phyloP scores from a whole-genome alignment of 768 basidiomycete genomes.

The Mrakia frigida region DNA sequence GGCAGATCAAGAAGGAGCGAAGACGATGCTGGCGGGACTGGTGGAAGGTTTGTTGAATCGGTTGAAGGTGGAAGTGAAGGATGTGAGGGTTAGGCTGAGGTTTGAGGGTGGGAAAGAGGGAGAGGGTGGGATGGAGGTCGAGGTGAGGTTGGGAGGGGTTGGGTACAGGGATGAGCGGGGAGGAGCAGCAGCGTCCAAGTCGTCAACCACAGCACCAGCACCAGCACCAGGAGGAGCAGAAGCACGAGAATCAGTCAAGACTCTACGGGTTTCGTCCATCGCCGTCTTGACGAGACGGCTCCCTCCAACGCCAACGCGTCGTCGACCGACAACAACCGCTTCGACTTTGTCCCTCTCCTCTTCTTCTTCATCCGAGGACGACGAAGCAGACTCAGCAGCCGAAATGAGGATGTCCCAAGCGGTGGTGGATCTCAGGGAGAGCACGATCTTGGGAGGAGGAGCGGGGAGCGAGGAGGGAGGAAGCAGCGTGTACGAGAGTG shows the following conservation, averaged over 20 bases:
- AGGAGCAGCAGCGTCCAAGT: neutral
- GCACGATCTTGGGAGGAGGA: neutral
- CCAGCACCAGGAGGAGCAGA: too few relatives aligned
- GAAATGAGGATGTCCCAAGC: slow-evolving; percentile 46
- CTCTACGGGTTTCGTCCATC: slow-evolving; percentile 49
- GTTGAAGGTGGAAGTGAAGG: slow-evolving; percentile 40
- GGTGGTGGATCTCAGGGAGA: slow-evolving; percentile 43
- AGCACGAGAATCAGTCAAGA: slow-evolving; percentile 9
- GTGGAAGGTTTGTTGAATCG: slow-evolving; percentile 44
- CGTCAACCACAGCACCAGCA: neutral
- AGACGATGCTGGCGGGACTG: slow-evolving; percentile 43
- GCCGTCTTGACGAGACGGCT: slow-evolving; percentile 8
- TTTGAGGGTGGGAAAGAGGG: neutral
- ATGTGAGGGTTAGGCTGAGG: slow-evolving; percentile 38
- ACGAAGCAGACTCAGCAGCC: slow-evolving; percentile 37
- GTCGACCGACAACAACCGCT: neutral
- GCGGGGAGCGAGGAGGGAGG: neutral
- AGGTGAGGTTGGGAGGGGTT: slow-evolving; percentile 21
- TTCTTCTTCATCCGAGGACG: slow-evolving; percentile 30
- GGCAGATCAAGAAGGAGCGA: slow-evolving; percentile 28
- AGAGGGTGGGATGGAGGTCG: slow-evolving; percentile 10
- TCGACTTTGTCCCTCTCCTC: slow-evolving; percentile 22
- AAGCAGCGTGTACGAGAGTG: slow-evolving; percentile 30
- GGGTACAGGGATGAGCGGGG: slow-evolving; percentile 7
- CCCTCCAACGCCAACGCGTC: slow-evolving; percentile 33